These are phyloP conservation scores for Cadophora gregata DNA, from an alignment of 2,329 filamentous ascomycete genomes.

Conservation along the genomic window DNA sequence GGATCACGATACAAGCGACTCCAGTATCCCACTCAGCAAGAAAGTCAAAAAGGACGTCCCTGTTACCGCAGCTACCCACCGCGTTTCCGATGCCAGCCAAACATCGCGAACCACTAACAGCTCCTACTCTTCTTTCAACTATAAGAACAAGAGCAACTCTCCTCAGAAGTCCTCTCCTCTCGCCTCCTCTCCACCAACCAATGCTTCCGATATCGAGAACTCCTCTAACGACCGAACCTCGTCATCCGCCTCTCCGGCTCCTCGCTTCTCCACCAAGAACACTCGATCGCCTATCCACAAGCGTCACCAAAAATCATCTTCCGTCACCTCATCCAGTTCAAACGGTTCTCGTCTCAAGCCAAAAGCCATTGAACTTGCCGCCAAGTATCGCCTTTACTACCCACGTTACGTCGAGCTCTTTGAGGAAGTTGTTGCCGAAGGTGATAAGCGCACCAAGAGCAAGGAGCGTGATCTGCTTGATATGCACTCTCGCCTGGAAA, in stretches of 20 bases:
- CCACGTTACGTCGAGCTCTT: conserved; percentile 63
- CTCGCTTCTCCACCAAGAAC: conserved; percentile 31
- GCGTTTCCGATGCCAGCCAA: conserved; percentile 56
- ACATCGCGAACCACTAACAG: conserved; percentile 52
- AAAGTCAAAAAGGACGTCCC: conserved; percentile 42
- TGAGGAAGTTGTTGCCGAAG: conserved; percentile 56
- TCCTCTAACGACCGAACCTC: conserved; percentile 41
- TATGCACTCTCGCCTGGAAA: conserved; percentile 59
- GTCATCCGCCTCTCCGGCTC: conserved; percentile 38
- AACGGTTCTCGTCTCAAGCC: conserved; percentile 46
- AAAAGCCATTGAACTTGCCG: conserved; percentile 59
- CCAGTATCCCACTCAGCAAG: conserved; percentile 41
- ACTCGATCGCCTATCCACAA: conserved; percentile 42
- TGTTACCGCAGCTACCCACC: conserved; percentile 41
- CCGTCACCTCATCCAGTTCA: conserved; percentile 37
- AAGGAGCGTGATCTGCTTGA: conserved; percentile 58
- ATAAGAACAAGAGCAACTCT: conserved; percentile 55
- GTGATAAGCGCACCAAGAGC: conserved; percentile 53
- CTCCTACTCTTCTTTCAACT: conserved; percentile 46
- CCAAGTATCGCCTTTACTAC: conserved; percentile 62
- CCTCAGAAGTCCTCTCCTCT: conserved; percentile 68
- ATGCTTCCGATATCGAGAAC: conserved; percentile 65
- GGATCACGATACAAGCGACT: conserved; percentile 40
- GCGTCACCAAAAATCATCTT: conserved; percentile 44
- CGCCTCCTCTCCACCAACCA: conserved; percentile 69